Base-by-base conservation (phyloP, 805 yeast genomes). In the Peterozyma xylosa region DNA sequence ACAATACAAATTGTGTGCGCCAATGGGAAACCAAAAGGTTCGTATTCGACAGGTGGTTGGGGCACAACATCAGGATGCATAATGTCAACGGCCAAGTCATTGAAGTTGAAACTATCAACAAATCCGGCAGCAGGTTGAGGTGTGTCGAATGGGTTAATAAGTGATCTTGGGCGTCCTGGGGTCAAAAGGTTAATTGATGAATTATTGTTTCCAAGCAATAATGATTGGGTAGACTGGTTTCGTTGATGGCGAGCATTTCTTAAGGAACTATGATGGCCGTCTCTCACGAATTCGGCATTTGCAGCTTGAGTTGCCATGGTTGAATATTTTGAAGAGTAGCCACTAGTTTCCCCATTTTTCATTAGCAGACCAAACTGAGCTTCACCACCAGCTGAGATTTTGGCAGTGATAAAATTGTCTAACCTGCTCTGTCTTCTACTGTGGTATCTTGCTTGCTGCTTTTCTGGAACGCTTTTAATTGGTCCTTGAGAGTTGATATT, bases 41-140 rank as follows among this genome's bases (percentile, higher is more conserved):
- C 90, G 67, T 79, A 90, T 48, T 77, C 85, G 14, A 80, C 75
- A 1, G 96, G 96, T 0, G 98, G 97, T 59, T 91, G 98, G 2
- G 95, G 86, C 13, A 90, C 85, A 29, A 79, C 86, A 55, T 85
- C 86, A 10, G 89, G 85, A 52, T 81, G 86, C 45, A 84, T 73
- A 14, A 80, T 57, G 42, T 75, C 78, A 2, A 81, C 68, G 35
- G 79, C 75, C 50, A 86, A 62, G 3, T 82, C 71, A 30, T 66
- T 68, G 6, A 74, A 59, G 7, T 63, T 54, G 16, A 17, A 40
- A 33, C 53, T 61, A 35, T 65, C 72, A 13, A 63, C 66, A 21
- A 54, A 48, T 2, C 52, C 52, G 9, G 50, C 54, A 10, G 50
- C 38, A 27, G 38, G 33, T 13, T 38, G 5, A 9, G 45, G 17